Evolutionary conservation across 2,329 filamentous ascomycete species (phyloP).

Genomic region (Metarhizium humberi): DNA sequence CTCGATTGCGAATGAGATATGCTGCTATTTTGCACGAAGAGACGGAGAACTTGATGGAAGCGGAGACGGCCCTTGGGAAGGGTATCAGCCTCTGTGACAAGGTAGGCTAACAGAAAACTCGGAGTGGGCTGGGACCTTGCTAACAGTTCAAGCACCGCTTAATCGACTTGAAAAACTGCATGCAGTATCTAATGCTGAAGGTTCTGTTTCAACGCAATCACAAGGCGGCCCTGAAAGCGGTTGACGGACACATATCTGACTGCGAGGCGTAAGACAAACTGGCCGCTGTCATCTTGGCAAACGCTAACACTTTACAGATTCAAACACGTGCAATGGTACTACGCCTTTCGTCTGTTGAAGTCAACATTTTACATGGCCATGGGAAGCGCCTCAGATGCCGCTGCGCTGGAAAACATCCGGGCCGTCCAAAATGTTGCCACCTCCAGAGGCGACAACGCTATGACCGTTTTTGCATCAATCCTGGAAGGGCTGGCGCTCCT

Average conservation of each 20-base stretch:
- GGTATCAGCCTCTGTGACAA: constrained; percentile 62
- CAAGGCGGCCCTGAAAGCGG: constrained; percentile 62
- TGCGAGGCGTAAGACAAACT: constrained; percentile 47
- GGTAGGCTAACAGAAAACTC: constrained; percentile 24
- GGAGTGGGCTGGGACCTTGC: neutral
- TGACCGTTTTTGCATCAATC: constrained; percentile 56
- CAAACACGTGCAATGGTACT: constrained; percentile 63
- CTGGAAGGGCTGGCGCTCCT: constrained; percentile 63
- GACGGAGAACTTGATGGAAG: constrained; percentile 65
- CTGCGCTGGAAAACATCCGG: constrained; percentile 60
- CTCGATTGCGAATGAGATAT: constrained; percentile 60
- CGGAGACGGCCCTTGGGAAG: constrained; percentile 63
- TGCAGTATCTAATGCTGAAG: constrained; percentile 64
- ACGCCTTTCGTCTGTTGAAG: constrained; percentile 67
- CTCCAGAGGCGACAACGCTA: constrained; percentile 50
- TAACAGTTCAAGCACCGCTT: constrained; percentile 25
- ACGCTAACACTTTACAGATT: constrained; percentile 29
- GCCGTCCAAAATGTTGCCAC: constrained; percentile 51
- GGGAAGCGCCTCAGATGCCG: constrained; percentile 49
- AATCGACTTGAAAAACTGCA: constrained; percentile 63
- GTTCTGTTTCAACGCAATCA: constrained; percentile 61
- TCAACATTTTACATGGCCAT: constrained; percentile 58
- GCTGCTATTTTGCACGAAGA: constrained; percentile 64
- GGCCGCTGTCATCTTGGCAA: neutral
- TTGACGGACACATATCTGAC: constrained; percentile 61